Evolutionary conservation across 2,329 filamentous ascomycete genomes (phyloP).

Genomic region (Emmonsiellopsis sp.): DNA sequence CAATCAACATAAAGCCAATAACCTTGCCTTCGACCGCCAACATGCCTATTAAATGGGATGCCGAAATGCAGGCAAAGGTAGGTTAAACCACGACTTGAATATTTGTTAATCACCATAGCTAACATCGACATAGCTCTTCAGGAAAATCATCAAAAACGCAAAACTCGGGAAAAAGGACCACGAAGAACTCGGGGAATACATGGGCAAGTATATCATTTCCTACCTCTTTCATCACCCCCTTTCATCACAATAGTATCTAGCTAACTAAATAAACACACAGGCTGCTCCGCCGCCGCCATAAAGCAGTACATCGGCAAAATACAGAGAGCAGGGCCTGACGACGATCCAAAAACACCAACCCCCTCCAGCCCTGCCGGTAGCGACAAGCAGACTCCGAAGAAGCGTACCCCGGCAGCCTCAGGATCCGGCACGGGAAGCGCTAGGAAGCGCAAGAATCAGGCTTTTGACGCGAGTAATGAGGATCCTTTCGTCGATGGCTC

Average conservation of each 20-base stretch:
- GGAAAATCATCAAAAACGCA: constrained; percentile 11
- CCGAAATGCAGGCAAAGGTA: constrained; percentile 19
- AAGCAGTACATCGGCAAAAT: neutral
- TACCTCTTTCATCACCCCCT: neutral
- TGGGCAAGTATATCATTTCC: constrained; percentile 9
- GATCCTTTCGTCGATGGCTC: neutral
- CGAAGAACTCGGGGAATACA: constrained; percentile 12
- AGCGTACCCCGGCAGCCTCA: constrained; percentile 7
- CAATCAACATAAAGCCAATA: neutral
- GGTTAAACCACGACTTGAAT: neutral
- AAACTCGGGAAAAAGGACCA: constrained; percentile 11
- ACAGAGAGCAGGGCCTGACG: too few species aligned
- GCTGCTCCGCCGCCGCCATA: neutral
- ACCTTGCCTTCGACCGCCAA: neutral
- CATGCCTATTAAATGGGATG: constrained; percentile 17
- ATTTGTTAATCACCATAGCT: neutral
- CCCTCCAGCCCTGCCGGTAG: too few species aligned
- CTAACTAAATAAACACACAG: neutral
- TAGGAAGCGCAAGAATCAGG: constrained; percentile 12
- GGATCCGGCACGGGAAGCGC: constrained; percentile 16
- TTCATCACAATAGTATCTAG: neutral
- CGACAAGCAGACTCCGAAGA: neutral
- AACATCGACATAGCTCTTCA: constrained; percentile 11
- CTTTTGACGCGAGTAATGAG: neutral
- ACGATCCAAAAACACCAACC: too few species aligned